These are phyloP conservation scores for Acanthamoeba culbertsoni DNA, from an alignment of 208 protist species.

Conservation along the genomic window DNA sequence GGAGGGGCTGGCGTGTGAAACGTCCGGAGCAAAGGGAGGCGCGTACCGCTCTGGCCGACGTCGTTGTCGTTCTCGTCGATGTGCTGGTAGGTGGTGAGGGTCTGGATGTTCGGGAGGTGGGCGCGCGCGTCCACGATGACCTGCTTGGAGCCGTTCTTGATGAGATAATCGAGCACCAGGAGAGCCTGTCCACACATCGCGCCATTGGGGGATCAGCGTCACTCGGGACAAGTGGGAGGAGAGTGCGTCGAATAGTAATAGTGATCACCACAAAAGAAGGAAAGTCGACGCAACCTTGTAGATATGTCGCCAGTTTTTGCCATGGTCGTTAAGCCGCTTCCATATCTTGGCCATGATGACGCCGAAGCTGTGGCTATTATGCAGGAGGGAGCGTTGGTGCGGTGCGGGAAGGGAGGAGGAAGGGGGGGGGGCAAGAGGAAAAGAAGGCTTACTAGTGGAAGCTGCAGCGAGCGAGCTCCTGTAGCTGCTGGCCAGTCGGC, in stretches of 20 bases:
- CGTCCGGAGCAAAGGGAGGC: background rate
- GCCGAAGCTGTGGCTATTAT: slow-evolving; percentile 17
- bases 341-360: slow-evolving; percentile 69
- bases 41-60: slow-evolving; percentile 22
- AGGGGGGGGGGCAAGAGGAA: background rate
- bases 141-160: slow-evolving; percentile 74
- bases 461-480: slow-evolving; percentile 19
- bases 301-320: slow-evolving; percentile 73
- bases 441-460: slow-evolving; percentile 2
- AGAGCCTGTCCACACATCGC: slow-evolving; percentile 16
- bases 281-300: slow-evolving; percentile 67
- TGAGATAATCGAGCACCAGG: slow-evolving; percentile 73
- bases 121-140: slow-evolving; percentile 72
- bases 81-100: slow-evolving; percentile 25
- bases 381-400: background rate
- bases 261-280: background rate
- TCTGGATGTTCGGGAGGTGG: slow-evolving; percentile 70
- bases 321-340: slow-evolving; percentile 65
- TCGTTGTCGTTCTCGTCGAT: slow-evolving; percentile 18
- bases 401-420: background rate
- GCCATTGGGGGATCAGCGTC: no score
- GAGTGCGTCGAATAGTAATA: background rate
- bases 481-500: slow-evolving; percentile 55
- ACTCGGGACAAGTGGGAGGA: background rate
- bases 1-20: background rate